Percentiles rank a stretch among this genome's conserved stretches.
Conservation (phyloP, 2,329 filamentous ascomycete genomes). For the Fusarium pininemorale region DNA sequence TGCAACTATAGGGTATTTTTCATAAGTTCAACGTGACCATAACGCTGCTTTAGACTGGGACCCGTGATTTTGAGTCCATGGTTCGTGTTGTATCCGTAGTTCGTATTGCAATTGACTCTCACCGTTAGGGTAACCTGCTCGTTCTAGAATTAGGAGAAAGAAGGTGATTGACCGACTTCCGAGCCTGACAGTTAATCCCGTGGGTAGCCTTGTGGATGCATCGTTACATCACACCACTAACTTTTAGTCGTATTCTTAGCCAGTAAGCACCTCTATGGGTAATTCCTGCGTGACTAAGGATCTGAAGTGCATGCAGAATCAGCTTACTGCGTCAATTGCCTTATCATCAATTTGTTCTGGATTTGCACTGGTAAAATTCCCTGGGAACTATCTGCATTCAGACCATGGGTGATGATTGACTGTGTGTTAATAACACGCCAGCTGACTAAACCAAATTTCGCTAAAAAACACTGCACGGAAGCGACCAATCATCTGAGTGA, state of each 20-base stretch:
- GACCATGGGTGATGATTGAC: no score
- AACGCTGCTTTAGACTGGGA: background rate
- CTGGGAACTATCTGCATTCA: rapidly evolving
- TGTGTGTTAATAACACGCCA: background rate
- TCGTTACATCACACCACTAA: background rate
- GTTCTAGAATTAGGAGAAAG: background rate
- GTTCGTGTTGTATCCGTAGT: background rate
- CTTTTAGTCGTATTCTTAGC: background rate
- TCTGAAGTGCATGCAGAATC: background rate
- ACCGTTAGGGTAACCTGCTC: background rate
- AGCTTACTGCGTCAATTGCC: background rate
- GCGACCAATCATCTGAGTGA: background rate
- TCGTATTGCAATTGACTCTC: background rate
- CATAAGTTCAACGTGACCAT: background rate
- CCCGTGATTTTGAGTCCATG: background rate
- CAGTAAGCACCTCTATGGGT: background rate
- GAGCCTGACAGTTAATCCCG: rapidly evolving
- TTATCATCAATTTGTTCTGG: rapidly evolving
- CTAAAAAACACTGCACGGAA: background rate
- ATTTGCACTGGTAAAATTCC: background rate
- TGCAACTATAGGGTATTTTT: background rate
- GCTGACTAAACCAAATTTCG: background rate
- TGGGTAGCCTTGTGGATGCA: background rate
- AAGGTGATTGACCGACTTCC: background rate
- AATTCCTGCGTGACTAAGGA: background rate